Evolutionary conservation across 805 yeast genomes (phyloP).

Genomic region (Lipomyces sp.): DNA sequence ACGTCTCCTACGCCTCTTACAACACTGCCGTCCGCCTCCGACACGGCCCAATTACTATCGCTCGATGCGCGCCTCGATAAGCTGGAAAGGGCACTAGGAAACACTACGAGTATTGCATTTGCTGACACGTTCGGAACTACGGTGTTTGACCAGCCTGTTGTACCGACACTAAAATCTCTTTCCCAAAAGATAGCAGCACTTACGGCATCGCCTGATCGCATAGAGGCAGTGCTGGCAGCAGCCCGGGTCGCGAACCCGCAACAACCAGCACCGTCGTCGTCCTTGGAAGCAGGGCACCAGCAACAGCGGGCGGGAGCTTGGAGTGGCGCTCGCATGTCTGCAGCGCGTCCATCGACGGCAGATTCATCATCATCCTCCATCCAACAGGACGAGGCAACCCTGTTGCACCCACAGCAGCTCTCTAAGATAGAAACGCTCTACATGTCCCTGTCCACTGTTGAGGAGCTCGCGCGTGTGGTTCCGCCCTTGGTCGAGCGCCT

Average conservation of each 20-base stretch:
- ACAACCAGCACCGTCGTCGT: no score
- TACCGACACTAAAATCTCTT: slow-evolving; percentile 14
- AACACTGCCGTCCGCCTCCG: background rate
- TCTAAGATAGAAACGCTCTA: slow-evolving; percentile 9
- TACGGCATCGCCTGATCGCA: slow-evolving; percentile 11
- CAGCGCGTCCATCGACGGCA: background rate
- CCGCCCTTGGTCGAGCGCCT: slow-evolving; percentile 21
- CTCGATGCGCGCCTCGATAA: slow-evolving; percentile 16
- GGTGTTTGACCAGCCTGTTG: slow-evolving; percentile 14
- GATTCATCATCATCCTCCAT: background rate
- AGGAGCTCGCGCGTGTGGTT: slow-evolving; percentile 7
- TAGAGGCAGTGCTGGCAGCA: background rate
- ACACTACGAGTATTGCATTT: slow-evolving; percentile 7
- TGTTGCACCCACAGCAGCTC: background rate
- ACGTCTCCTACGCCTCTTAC: no score
- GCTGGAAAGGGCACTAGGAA: slow-evolving; percentile 16
- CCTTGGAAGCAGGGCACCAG: no score
- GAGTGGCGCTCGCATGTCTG: no score
- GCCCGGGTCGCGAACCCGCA: background rate
- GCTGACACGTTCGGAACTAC: slow-evolving; percentile 4
- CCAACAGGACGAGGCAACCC: background rate
- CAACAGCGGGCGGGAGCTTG: no score
- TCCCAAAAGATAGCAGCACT: slow-evolving; percentile 11
- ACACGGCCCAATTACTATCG: background rate
- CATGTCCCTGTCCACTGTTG: slow-evolving; percentile 10